These are phyloP conservation scores for Aristolochia fimbriata DNA, from an alignment of 164 flowering plant species.

Conservation along the genomic window DNA sequence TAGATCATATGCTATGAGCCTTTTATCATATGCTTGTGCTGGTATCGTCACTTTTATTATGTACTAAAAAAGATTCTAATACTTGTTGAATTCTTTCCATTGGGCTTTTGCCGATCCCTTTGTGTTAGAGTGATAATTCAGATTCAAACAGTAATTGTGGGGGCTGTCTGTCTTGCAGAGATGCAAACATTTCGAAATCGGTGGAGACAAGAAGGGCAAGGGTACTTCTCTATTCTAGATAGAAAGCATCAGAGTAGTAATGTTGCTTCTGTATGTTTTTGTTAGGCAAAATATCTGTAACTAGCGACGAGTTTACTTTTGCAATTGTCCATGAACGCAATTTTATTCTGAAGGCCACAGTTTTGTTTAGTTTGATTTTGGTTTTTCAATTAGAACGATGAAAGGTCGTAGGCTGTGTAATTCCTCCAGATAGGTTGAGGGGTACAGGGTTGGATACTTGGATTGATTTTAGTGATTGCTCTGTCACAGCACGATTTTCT, in stretches of 20 bases:
- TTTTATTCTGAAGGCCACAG: too few species aligned
- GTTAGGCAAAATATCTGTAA: neutral
- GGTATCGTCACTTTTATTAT: neutral
- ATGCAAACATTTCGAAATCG: slow-evolving; percentile 18
- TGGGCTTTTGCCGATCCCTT: neutral
- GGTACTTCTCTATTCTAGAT: slow-evolving; percentile 17
- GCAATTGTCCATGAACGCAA: neutral
- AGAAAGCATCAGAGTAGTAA: neutral
- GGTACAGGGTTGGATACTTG: too few species aligned
- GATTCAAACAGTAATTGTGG: too few species aligned
- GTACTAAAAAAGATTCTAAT: neutral
- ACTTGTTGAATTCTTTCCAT: neutral
- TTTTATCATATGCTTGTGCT: neutral
- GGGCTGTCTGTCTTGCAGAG: slow-evolving; percentile 5
- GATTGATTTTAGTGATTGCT: too few species aligned
- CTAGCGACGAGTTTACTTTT: neutral
- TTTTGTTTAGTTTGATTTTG: neutral
- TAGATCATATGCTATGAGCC: neutral
- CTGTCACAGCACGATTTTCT: too few species aligned
- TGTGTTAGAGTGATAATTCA: neutral
- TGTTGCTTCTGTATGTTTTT: neutral
- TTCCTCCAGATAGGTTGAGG: too few species aligned
- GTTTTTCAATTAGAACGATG: neutral
- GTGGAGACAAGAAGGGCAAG: slow-evolving; percentile 18
- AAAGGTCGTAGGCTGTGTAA: neutral